phyloP scores from a whole-genome alignment of 352 stramenopile species.

The Phytophthora multivora region DNA sequence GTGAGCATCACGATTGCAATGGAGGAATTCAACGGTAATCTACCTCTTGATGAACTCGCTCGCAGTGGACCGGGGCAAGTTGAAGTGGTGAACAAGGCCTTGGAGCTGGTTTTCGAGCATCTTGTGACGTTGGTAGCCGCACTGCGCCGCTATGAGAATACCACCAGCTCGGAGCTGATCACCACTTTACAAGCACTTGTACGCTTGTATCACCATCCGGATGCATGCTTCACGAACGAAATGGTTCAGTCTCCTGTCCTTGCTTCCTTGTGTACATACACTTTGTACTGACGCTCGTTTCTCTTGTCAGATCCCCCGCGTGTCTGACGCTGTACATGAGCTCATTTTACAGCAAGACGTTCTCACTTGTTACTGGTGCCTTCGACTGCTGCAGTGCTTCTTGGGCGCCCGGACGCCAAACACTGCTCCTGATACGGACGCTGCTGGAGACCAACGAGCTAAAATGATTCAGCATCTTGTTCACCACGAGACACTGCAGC shows the following conservation, averaged over 20 bases:
- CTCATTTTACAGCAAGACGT: conserved; percentile 64
- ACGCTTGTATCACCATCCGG: conserved; percentile 48
- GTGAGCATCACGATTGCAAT: conserved; percentile 48
- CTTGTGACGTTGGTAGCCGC: conserved; percentile 41
- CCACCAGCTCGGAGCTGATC: conserved; percentile 41
- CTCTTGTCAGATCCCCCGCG: conserved; percentile 38
- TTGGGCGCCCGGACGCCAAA: conserved; percentile 45
- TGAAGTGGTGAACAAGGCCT: conserved; percentile 46
- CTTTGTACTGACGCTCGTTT: conserved; percentile 6
- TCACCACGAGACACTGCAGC: conserved; percentile 50
- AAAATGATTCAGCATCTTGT: conserved; percentile 68
- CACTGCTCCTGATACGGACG: conserved; percentile 23
- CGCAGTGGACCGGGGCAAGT: conserved; percentile 33
- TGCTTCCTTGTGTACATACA: background rate
- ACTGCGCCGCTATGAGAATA: conserved; percentile 41
- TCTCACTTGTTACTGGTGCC: conserved; percentile 70
- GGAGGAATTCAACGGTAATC: conserved; percentile 65
- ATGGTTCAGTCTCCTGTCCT: conserved; percentile 26
- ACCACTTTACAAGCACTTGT: conserved; percentile 60
- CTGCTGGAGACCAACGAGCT: conserved; percentile 43
- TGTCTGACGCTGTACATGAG: conserved; percentile 62
- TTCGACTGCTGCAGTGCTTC: conserved; percentile 68
- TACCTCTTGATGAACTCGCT: conserved; percentile 44
- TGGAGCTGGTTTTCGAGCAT: conserved; percentile 58
- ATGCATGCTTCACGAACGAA: conserved; percentile 44